Conservation (phyloP, 495 filamentous ascomycete species). For the Saxispiralis lemnorum region DNA sequence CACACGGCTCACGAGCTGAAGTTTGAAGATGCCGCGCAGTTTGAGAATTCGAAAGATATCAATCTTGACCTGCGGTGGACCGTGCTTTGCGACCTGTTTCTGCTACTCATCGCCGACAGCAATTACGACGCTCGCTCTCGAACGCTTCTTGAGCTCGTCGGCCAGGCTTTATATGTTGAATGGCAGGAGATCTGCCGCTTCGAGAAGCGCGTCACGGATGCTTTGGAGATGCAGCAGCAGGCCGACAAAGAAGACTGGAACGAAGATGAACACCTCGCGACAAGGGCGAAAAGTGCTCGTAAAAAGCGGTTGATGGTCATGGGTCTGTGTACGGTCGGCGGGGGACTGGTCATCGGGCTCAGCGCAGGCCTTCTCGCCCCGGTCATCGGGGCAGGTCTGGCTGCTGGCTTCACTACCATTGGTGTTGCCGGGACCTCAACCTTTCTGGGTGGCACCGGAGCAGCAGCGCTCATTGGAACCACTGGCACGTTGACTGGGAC, state of each 20-base stretch:
- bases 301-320: conserved; percentile 82
- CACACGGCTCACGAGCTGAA: conserved; percentile 53
- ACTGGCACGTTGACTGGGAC: conserved; percentile 72
- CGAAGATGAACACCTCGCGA: conserved; percentile 86
- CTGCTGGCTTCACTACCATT: conserved; percentile 87
- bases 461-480: conserved; percentile 85
- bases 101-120: conserved; percentile 86
- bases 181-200: conserved; percentile 93
- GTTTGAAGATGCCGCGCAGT: conserved; percentile 62
- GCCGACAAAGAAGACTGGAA: conserved; percentile 93
- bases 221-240: conserved; percentile 89
- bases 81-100: conserved; percentile 87
- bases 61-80: conserved; percentile 97
- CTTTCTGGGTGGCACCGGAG: conserved; percentile 81
- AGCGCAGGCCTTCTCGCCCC: conserved; percentile 84
- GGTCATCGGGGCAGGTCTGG: conserved; percentile 85
- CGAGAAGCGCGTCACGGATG: conserved; percentile 93
- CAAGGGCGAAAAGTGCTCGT: conserved; percentile 56
- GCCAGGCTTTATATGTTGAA: conserved; percentile 55
- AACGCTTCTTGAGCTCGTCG: conserved; percentile 68
- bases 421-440: conserved; percentile 75
- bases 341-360: conserved; percentile 86
- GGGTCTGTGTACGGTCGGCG: conserved; percentile 91
- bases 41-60: conserved; percentile 63
- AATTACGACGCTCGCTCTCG: conserved; percentile 84